Evolutionary conservation across 2,329 filamentous ascomycete genomes (phyloP), one percentile per base, ranked within the genome.

Genomic region (Sporothrix pseudoabietina): DNA sequence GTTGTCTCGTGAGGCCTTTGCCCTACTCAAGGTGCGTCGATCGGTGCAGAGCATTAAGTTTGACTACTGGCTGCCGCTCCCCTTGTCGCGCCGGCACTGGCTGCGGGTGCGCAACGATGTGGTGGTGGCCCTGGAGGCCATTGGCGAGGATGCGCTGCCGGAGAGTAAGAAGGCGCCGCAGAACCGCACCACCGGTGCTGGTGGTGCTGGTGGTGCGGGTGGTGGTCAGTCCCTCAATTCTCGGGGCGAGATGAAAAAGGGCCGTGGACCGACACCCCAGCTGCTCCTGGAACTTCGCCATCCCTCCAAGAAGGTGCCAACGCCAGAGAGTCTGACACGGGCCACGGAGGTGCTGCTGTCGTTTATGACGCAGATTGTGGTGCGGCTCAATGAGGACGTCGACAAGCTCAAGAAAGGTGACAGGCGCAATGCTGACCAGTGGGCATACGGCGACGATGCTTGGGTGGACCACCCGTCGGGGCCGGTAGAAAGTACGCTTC

Each of bases 331-430:
- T n/a, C 73, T 65, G 61, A 32, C 52, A 1, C 66, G 73, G n/a
- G 69, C 75, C 0, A 75, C 79, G 7, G 73, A 77, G 16, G 78
- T 81, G 7, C 77, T 87, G 16, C 84, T 83, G 74, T 77, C 80
- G 26, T 86, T 86, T 78, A 86, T 87, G 85, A 86, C 83, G 72
- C 82, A 84, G 72, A 80, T 87, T 19, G 83, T 87, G 0, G 84
- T 86, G 26, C 82, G 83, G 16, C 82, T 87, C 65, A 86, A 84
- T 75, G 74, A 80, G 14, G 79, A 75, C 63, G 57, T 76, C 22
- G 74, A 74, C 47, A 52, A 35, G 59, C n/a, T 63, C 32, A n/a
- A 19, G 8, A n/a, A 19, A 4, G 9, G 9, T 19, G 16, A n/a
- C 6, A 30, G 10, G 9, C 35, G 30, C 8, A 9, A 19, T 19